Evolutionary conservation across 306 rosid genomes (phyloP).

Genomic region (Sophora flavescens): DNA sequence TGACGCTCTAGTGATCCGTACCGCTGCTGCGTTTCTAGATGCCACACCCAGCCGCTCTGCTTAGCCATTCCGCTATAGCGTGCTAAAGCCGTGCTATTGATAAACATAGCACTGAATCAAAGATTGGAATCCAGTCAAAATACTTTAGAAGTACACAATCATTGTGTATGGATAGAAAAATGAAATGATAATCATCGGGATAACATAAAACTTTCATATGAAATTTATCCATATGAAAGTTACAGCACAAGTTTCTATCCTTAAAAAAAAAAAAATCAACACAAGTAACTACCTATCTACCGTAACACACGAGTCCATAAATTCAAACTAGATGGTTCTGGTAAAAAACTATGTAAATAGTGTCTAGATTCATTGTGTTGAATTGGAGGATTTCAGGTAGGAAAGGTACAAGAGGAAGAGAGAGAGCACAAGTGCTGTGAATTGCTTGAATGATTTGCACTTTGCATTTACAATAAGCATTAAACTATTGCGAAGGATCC

Average conservation of each 20-base stretch:
- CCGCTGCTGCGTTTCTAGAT: too few relatives aligned
- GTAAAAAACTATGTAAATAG: too few relatives aligned
- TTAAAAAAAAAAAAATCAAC: slow-evolving; percentile 6
- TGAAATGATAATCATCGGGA: slow-evolving; percentile 12
- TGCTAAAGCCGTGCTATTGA: too few relatives aligned
- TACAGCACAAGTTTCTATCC: slow-evolving; percentile 17
- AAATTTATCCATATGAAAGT: slow-evolving; percentile 35
- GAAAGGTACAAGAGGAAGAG: too few relatives aligned
- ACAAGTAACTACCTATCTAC: slow-evolving; percentile 16
- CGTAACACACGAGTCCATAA: not conserved
- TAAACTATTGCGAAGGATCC: not conserved
- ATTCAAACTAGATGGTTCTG: slow-evolving; percentile 15
- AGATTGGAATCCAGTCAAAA: slow-evolving; percentile 19
- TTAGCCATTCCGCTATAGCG: too few relatives aligned
- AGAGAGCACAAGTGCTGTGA: not conserved
- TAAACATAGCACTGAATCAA: slow-evolving; percentile 16
- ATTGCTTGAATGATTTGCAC: not conserved
- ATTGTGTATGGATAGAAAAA: slow-evolving; percentile 12
- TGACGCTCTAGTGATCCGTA: too few relatives aligned
- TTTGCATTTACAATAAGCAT: not conserved
- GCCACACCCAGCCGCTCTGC: too few relatives aligned
- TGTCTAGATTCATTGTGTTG: too few relatives aligned
- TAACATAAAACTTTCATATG: slow-evolving; percentile 32
- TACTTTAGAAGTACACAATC: slow-evolving; percentile 19
- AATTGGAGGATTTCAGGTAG: too few relatives aligned